Percentiles rank a stretch among this genome's conserved stretches.
Conservation (phyloP, 139 green algal species). For the Chlorella sp. region DNA sequence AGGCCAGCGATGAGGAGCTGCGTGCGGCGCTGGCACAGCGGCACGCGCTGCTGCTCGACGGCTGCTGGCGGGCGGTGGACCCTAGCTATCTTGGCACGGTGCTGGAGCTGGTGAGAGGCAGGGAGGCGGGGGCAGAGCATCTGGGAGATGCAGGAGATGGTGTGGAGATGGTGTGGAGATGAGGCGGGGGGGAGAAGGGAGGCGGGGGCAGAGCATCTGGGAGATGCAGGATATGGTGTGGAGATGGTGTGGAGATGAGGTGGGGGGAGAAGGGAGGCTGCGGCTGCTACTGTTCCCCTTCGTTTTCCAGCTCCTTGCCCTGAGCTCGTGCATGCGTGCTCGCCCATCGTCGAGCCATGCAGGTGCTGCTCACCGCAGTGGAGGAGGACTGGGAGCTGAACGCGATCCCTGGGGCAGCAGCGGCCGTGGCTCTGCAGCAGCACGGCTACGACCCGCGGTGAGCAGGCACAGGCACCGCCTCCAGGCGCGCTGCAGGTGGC, state of each 20-base stretch:
- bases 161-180: too few relatives aligned
- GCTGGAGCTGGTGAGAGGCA: slow-evolving; percentile 63
- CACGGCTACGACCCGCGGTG: slow-evolving; percentile 43
- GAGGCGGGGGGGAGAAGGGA: too few relatives aligned
- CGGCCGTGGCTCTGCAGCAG: slow-evolving; percentile 19
- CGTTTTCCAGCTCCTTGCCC: too few relatives aligned
- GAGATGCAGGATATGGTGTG: too few relatives aligned
- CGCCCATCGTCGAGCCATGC: too few relatives aligned
- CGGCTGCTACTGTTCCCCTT: too few relatives aligned
- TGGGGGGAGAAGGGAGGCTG: too few relatives aligned
- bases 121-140: too few relatives aligned
- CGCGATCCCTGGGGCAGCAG: slow-evolving; percentile 1
- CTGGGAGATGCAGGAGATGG: too few relatives aligned
- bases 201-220: too few relatives aligned
- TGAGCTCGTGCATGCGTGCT: too few relatives aligned
- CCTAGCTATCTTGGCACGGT: slow-evolving; percentile 46
- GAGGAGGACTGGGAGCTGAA: slow-evolving; percentile 26
- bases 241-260: too few relatives aligned
- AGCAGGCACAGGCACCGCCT: not conserved
- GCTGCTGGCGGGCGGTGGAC: slow-evolving; percentile 45
- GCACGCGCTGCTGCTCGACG: slow-evolving; percentile 51
- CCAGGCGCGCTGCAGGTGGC: not conserved
- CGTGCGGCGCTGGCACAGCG: slow-evolving; percentile 30
- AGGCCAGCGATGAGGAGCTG: slow-evolving; percentile 41
- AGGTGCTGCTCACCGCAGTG: slow-evolving; percentile 45